Base-by-base conservation (phyloP, 2,329 filamentous ascomycete species). In the Elsinoe perseae region DNA sequence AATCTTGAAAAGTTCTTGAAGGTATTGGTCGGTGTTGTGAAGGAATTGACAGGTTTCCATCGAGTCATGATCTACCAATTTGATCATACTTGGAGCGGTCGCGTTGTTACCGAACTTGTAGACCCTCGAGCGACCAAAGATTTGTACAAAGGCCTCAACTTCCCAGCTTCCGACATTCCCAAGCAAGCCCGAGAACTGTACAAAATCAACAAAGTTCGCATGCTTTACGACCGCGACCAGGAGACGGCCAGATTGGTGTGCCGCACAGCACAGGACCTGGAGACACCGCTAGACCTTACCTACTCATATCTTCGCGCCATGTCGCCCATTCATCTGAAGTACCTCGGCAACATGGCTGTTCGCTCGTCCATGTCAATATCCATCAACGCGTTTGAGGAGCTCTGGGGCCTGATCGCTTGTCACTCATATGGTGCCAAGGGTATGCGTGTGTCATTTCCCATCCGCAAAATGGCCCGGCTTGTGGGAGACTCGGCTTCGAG, bases 361-460 rank as follows among this genome's bases (percentile, higher is more conserved):
- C 83, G 89, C n/a, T 89, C 89, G 0, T 95, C 89, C 61, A 95
- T 95, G 89, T 95, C 89, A 0, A 90, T 95, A 59, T 95, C 89
- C 1, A 87, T 95, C 65, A 93, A 89, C 61, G 87, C 87, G 0
- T 93, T 95, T 63, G 78, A 81, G 62, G 86, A 95, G 63, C 73
- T 95, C 0, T 95, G 90, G 91, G 91, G 90, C 0, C 73, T 95
- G 25, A 89, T 95, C 38, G 84, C 89, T 1, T 95, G 89, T 59
- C 90, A 95, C 66, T 82, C 85, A 0, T 95, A 95, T 63, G 89
- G 87, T 0, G 60, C 71, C 1, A 80, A 79, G 43, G 89, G 89
- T 3, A 95, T 93, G 88, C 80, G 90, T n/a, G 89, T 95, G 0
- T 88, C 88, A 0, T 95, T 95, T 64, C 89, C 90, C 0, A 90